Evolutionary conservation across 2,329 filamentous ascomycete species (phyloP).

Genomic region (Thyridium curvatum): DNA sequence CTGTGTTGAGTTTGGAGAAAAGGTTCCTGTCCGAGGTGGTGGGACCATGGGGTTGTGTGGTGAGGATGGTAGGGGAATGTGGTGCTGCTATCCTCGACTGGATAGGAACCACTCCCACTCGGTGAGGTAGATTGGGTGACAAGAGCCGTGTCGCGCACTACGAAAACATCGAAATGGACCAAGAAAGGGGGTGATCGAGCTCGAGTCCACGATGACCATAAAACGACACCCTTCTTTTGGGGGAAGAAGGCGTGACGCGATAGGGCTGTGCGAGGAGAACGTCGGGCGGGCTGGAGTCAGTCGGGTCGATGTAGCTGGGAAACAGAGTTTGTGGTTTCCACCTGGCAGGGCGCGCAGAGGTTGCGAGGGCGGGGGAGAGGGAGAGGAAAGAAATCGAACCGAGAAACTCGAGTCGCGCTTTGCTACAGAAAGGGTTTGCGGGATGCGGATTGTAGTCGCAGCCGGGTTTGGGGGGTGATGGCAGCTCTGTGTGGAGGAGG

Average conservation of each 20-base stretch:
- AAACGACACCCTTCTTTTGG: not conserved
- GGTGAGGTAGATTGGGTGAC: not conserved
- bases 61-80: conserved; percentile 1
- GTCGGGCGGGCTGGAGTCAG: not conserved
- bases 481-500: too few species aligned
- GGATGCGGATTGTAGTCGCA: too few species aligned
- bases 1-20: conserved; percentile 55
- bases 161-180: not conserved
- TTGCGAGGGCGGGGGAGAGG: too few species aligned
- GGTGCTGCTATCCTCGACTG: conserved; percentile 6
- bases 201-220: conserved; percentile 1
- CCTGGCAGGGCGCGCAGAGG: too few species aligned
- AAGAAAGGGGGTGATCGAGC: not conserved
- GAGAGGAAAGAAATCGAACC: too few species aligned
- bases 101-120: conserved; percentile 4
- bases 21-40: conserved; percentile 56
- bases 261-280: not conserved
- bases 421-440: too few species aligned
- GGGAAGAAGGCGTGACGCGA: not conserved
- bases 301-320: too few species aligned
- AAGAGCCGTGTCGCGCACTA: not conserved
- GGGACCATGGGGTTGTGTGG: conserved; percentile 42
- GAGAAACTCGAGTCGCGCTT: too few species aligned
- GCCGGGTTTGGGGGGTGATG: too few species aligned
- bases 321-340: too few species aligned